Evolutionary conservation across 495 filamentous ascomycete species (phyloP).

Genomic region (Durotheca rogersii): DNA sequence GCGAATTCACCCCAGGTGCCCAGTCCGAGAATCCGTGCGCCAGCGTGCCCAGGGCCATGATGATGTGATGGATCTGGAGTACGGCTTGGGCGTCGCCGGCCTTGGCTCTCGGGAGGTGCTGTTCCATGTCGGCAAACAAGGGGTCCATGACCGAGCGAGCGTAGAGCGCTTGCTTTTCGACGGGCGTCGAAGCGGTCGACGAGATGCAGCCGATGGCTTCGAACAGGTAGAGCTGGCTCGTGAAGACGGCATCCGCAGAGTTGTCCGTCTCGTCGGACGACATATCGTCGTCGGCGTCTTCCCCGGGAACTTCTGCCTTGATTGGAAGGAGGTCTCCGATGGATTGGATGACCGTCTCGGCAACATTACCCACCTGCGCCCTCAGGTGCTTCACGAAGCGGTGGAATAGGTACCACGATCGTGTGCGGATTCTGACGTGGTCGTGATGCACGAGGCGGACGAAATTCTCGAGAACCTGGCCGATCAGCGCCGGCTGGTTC

Average conservation of each 20-base stretch:
- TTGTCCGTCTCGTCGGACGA: conserved; percentile 88
- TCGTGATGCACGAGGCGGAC: conserved; percentile 84
- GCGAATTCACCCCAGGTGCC: conserved; percentile 61
- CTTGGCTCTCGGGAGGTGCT: conserved; percentile 70
- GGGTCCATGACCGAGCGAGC: conserved; percentile 83
- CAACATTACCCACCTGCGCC: conserved; percentile 79
- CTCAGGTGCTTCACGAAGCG: conserved; percentile 89
- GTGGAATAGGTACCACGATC: conserved; percentile 96
- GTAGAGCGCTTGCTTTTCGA: conserved; percentile 80
- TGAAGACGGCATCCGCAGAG: conserved; percentile 84
- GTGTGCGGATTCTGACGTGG: conserved; percentile 76
- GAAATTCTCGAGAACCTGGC: conserved; percentile 87
- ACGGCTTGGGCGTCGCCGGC: conserved; percentile 75
- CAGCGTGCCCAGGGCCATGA: conserved; percentile 92
- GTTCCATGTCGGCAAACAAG: conserved; percentile 80
- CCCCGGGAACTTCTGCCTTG: conserved; percentile 78
- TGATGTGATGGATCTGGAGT: conserved; percentile 90
- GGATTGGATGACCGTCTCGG: conserved; percentile 85
- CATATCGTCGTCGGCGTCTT: conserved; percentile 83
- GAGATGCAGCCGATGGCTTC: conserved; percentile 91
- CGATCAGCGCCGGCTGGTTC: conserved; percentile 71
- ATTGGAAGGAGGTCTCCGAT: conserved; percentile 85
- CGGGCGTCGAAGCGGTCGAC: conserved; percentile 69
- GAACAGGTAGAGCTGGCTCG: conserved; percentile 86
- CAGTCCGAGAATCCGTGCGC: conserved; percentile 89